A percentile compares a stretch with the other conserved stretches of the same genome.
Conservation (phyloP, 2,329 filamentous ascomycete genomes). For the Diaporthe citri region DNA sequence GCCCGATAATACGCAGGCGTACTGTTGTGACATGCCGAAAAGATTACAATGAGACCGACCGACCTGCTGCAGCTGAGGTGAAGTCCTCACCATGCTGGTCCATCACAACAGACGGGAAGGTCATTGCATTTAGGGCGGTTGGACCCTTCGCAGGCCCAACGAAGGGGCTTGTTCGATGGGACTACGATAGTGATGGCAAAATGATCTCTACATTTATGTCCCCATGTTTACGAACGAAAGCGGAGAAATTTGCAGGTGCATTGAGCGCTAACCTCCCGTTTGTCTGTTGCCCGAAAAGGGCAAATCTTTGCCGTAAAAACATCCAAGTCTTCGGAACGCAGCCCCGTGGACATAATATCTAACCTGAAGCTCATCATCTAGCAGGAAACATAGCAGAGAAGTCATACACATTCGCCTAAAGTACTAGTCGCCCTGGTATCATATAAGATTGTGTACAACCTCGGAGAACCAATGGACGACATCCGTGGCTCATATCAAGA, state of each 20-base stretch:
- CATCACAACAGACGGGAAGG: not conserved
- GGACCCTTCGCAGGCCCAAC: not conserved
- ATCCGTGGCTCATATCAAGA: not conserved
- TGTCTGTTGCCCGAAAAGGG: not conserved
- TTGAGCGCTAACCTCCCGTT: not conserved
- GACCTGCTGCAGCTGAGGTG: not conserved
- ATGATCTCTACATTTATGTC: too few relatives aligned
- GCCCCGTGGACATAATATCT: too few relatives aligned
- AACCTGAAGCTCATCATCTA: too few relatives aligned
- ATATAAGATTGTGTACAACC: not conserved
- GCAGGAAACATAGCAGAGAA: too few relatives aligned
- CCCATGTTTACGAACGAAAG: not conserved
- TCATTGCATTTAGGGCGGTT: not conserved
- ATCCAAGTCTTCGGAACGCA: not conserved
- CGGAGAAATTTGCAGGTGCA: not conserved
- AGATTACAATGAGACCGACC: not conserved
- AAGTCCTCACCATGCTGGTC: too few relatives aligned
- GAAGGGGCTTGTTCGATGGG: too few relatives aligned
- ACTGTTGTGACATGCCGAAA: not conserved
- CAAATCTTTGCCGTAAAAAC: not conserved
- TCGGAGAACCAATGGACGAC: not conserved
- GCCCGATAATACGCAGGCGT: too few relatives aligned
- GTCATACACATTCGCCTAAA: too few relatives aligned
- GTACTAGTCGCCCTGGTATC: too few relatives aligned
- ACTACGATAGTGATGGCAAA: not conserved